Conservation (phyloP, 2,329 filamentous ascomycete genomes). For the Exophiala dermatitidis region DNA sequence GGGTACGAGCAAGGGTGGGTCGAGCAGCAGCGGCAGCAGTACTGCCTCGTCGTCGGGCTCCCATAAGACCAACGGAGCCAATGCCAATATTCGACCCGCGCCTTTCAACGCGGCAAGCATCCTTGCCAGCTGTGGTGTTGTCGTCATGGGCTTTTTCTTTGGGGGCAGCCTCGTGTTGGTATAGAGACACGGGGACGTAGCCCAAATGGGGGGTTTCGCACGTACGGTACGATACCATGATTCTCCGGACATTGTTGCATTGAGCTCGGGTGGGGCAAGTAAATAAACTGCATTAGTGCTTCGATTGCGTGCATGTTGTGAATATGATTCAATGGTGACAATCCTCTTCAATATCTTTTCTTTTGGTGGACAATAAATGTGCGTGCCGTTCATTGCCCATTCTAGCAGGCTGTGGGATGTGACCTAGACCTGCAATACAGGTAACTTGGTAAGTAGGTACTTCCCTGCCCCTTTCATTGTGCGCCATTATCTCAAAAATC, state of each 20-base stretch:
- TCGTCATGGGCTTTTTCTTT: slow-evolving; percentile 13
- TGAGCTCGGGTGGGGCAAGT: neutral
- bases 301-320: no score
- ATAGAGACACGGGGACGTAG: neutral
- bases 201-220: neutral
- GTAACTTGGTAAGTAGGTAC: no score
- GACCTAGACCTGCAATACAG: no score
- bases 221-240: neutral
- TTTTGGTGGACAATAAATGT: no score
- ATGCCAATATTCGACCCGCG: slow-evolving; percentile 11
- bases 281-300: no score
- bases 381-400: no score
- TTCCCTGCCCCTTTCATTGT: no score
- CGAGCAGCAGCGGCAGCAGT: slow-evolving; percentile 5
- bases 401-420: no score
- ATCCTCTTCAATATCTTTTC: no score
- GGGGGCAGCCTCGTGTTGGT: slow-evolving; percentile 18
- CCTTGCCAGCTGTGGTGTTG: slow-evolving; percentile 7
- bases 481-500: no score
- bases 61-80: slow-evolving; percentile 4
- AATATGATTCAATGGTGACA: no score
- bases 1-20: slow-evolving; percentile 1
- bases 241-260: neutral
- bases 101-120: slow-evolving; percentile 8
- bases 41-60: neutral